Evolutionary conservation across 2,329 filamentous ascomycete species (phyloP), one percentile per base, ranked within the genome.

Genomic region (Clonostachys rosea): DNA sequence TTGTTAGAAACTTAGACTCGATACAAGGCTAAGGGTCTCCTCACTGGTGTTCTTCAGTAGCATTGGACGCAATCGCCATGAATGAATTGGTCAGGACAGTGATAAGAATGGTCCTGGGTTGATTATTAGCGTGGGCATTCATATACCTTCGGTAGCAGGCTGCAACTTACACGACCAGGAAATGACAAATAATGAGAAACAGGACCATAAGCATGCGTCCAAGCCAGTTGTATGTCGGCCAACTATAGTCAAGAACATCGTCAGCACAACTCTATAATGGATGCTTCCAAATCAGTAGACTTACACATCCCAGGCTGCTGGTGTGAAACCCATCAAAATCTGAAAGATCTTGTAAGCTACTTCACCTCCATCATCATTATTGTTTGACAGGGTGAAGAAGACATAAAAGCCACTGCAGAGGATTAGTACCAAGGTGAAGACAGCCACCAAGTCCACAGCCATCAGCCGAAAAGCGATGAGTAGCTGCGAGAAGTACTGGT

Each of bases 61-160:
- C 91, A 60, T 96, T 96, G 45, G 90, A 90, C 3, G 94, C 89
- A 61, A 96, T 92, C 2, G 87, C 84, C 87, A 95, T 95, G 70
- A 96, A 97, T 0, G 89, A 95, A 61, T 96, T 96, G 6, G 91
- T 95, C 51, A 97, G 67, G n/a, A 97, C 92, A 0, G 91, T 95
- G 56, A 97, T 92, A 34, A 97, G 73, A 45, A 97, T 95, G 1
- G 92, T 96, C 44, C 78, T 81, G 20, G 16, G 9, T 17, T 9
- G 10, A 14, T 20, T 7, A 46, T 52, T 45, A 48, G 50, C 17
- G 16, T 41, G 13, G 14, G 37, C 1, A 9, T 34, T 8, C 10
- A 17, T 11, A 33, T 16, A 3, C 16, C 33, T 9, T 12, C 10
- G 4, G 20, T 12, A 20, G 39, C 12, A 30, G n/a, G 14, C 34